Conservation (phyloP, 1,284 basidiomycete species). For the Rhodotorula sp. region DNA sequence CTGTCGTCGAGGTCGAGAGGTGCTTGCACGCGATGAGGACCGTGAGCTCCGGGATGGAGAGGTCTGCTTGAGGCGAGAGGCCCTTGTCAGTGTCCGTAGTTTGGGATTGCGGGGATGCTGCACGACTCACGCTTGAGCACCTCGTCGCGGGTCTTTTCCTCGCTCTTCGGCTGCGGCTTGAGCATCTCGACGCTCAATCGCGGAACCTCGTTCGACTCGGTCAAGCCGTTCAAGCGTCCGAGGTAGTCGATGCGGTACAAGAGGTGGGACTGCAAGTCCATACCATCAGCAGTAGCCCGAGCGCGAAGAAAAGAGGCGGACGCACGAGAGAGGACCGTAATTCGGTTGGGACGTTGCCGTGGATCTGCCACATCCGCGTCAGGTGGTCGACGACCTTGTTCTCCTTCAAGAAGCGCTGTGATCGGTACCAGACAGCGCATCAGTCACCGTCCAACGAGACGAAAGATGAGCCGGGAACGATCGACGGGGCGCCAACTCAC, state of each 20-base stretch:
- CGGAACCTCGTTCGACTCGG: neutral
- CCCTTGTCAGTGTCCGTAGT: neutral
- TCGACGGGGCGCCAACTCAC: conserved; percentile 10
- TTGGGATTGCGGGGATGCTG: neutral
- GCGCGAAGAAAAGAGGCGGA: neutral
- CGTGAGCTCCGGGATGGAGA: conserved; percentile 42
- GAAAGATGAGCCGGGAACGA: conserved; percentile 46
- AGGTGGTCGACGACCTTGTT: conserved; percentile 43
- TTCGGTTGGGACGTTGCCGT: conserved; percentile 33
- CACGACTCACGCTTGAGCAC: conserved; percentile 23
- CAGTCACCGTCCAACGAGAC: conserved; percentile 3
- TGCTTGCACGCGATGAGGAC: conserved; percentile 42
- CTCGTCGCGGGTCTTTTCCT: conserved; percentile 15
- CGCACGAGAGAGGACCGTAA: conserved; percentile 28
- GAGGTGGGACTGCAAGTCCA: conserved; percentile 5
- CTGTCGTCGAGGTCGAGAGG: conserved; percentile 31
- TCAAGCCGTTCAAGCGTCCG: neutral
- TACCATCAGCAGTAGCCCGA: too few relatives aligned
- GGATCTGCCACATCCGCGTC: conserved; percentile 58
- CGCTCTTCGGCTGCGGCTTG: conserved; percentile 3
- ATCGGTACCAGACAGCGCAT: conserved; percentile 24
- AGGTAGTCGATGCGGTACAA: conserved; percentile 18
- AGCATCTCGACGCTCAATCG: conserved; percentile 12
- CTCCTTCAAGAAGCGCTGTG: conserved; percentile 45
- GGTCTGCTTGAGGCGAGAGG: conserved; percentile 16